Evolutionary conservation across 2,329 filamentous ascomycete species (phyloP).

Genomic region (Fusarium brevicatenulatum): DNA sequence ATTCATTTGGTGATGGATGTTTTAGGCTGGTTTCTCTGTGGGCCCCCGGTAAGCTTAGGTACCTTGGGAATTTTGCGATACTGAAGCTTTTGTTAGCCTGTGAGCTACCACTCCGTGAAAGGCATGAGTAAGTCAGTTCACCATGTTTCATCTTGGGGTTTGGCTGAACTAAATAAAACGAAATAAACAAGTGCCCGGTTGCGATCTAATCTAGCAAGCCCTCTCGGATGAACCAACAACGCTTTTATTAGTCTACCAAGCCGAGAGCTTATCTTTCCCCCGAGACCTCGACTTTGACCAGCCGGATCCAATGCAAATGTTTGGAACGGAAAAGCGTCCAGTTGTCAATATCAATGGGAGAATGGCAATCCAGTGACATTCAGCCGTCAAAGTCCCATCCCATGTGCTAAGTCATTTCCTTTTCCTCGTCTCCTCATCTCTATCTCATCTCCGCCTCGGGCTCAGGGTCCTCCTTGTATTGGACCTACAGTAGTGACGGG

Average conservation of each 20-base stretch:
- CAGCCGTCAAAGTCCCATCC: slow-evolving; percentile 14
- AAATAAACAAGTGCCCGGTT: neutral
- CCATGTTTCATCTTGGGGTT: slow-evolving; percentile 15
- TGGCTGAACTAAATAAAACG: slow-evolving; percentile 12
- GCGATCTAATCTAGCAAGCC: slow-evolving; percentile 1
- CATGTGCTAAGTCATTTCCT: slow-evolving; percentile 23
- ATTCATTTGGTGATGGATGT: slow-evolving; percentile 29
- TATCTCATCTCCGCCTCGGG: slow-evolving; percentile 14
- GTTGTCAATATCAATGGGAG: neutral
- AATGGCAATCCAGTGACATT: neutral
- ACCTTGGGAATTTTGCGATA: neutral
- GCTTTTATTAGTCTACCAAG: neutral
- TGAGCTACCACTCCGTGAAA: neutral
- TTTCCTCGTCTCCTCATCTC: slow-evolving; percentile 18
- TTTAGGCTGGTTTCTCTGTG: slow-evolving; percentile 28
- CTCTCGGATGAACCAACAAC: neutral
- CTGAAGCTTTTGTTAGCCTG: neutral
- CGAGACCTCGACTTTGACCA: slow-evolving; percentile 6
- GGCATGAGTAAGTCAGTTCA: neutral
- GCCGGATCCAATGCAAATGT: slow-evolving; percentile 1
- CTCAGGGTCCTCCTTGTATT: neutral
- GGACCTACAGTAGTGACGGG: slow-evolving; percentile 2
- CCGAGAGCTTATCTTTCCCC: slow-evolving; percentile 9
- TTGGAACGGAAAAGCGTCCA: slow-evolving; percentile 3
- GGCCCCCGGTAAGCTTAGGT: neutral